Conservation (phyloP, 257 asterid species). For the Datura wrightii region DNA sequence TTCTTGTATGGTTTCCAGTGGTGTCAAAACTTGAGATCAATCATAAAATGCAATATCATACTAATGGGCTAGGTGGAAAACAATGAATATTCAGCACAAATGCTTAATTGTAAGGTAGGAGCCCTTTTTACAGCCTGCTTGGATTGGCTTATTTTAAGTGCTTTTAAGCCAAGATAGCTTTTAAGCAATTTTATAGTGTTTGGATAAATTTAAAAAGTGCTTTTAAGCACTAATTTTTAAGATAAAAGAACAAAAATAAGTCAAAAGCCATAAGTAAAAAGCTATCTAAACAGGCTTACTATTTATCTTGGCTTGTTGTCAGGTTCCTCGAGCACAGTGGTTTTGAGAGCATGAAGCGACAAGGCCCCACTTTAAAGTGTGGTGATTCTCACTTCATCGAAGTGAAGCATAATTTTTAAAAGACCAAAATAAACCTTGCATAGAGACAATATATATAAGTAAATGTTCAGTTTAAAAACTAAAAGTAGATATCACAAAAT, state of each 20-base stretch:
- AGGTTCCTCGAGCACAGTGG: not conserved
- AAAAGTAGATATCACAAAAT: too few relatives aligned
- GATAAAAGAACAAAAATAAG: too few relatives aligned
- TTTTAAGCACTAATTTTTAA: too few relatives aligned
- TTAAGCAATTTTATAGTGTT: too few relatives aligned
- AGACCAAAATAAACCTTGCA: too few relatives aligned
- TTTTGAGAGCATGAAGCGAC: not conserved
- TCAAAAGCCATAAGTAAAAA: not conserved
- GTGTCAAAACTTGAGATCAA: not conserved
- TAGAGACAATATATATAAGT: too few relatives aligned
- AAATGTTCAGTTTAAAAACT: too few relatives aligned
- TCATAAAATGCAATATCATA: not conserved
- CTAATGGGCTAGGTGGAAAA: not conserved
- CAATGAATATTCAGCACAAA: not conserved
- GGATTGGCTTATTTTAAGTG: too few relatives aligned
- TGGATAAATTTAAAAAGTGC: too few relatives aligned
- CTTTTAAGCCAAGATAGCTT: too few relatives aligned
- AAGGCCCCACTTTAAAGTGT: not conserved
- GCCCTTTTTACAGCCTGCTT: too few relatives aligned
- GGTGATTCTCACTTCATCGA: not conserved
- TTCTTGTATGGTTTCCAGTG: not conserved
- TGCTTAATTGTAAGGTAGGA: not conserved
- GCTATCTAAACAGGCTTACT: not conserved
- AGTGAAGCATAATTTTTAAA: too few relatives aligned
- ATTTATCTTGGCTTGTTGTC: not conserved